Percentiles rank a stretch among this genome's conserved stretches.
phyloP scores from a whole-genome alignment of 1,284 basidiomycete species.

The Apiotrichum montevideense region DNA sequence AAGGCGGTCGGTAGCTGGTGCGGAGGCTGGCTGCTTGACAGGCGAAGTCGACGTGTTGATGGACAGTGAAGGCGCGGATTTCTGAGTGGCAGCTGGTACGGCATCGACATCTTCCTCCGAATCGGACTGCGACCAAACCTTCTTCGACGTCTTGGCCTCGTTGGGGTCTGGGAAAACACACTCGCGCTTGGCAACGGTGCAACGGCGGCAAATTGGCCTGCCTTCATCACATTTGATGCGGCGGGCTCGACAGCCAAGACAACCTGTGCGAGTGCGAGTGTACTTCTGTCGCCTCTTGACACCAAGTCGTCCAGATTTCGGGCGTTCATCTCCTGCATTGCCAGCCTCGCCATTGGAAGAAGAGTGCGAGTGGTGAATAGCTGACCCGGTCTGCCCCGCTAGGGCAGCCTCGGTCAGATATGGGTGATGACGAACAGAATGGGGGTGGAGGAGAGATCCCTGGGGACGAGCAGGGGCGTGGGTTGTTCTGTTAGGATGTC shows the following conservation, averaged over 20 bases:
- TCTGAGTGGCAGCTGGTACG: not conserved
- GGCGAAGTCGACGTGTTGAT: not conserved
- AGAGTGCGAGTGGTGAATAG: not conserved
- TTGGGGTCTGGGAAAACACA: conserved; percentile 9
- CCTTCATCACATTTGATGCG: conserved; percentile 45
- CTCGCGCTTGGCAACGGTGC: conserved; percentile 37
- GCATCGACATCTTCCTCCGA: conserved; percentile 7
- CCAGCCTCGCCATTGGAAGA: not conserved
- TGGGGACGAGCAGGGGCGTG: not conserved
- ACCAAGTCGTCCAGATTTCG: conserved; percentile 22
- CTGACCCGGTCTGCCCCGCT: not conserved
- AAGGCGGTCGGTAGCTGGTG: not conserved
- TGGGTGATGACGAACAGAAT: not conserved
- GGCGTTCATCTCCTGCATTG: not conserved
- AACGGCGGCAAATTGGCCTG: conserved; percentile 37
- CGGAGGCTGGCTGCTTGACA: not conserved
- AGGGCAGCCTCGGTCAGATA: not conserved
- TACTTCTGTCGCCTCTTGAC: conserved; percentile 41
- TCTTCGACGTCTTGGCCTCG: conserved; percentile 6
- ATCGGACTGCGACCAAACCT: conserved; percentile 6
- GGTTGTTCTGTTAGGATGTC: not conserved
- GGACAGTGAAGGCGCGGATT: not conserved
- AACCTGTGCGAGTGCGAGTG: conserved; percentile 40
- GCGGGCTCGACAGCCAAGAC: conserved; percentile 38
- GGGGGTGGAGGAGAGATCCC: not conserved